Percentiles rank a stretch among this genome's conserved stretches.
phyloP scores from a whole-genome alignment of 2,329 filamentous ascomycete species.

The Neonectria faginata region DNA sequence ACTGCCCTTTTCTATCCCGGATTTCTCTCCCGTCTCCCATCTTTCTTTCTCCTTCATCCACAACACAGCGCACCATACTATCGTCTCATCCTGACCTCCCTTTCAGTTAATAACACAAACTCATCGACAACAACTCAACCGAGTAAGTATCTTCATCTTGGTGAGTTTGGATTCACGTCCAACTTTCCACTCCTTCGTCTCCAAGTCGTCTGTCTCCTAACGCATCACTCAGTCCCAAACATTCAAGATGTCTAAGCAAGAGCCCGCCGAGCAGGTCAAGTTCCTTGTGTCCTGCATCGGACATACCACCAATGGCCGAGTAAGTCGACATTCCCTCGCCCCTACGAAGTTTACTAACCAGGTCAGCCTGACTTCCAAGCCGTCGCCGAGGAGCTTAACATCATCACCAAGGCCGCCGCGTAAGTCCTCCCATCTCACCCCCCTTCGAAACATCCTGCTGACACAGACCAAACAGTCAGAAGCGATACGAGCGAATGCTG shows the following conservation, averaged over 20 bases:
- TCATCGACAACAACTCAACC: conserved; percentile 5
- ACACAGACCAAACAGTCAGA: conserved; percentile 61
- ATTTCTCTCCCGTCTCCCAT: not conserved
- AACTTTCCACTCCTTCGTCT: too few relatives aligned
- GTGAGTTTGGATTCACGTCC: too few relatives aligned
- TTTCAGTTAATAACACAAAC: not conserved
- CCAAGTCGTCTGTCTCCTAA: not conserved
- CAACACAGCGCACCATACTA: conserved; percentile 6
- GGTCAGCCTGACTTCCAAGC: conserved; percentile 71
- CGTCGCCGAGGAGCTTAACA: conserved; percentile 73
- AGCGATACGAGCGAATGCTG: conserved; percentile 75
- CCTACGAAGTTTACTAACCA: conserved; percentile 9
- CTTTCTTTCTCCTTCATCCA: conserved; percentile 7
- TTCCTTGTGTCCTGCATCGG: conserved; percentile 76
- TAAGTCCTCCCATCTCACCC: conserved; percentile 59
- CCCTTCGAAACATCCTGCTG: not conserved
- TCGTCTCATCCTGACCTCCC: not conserved
- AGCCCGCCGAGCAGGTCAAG: conserved; percentile 68
- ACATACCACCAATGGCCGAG: conserved; percentile 69
- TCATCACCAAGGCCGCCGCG: conserved; percentile 76
- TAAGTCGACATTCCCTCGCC: conserved; percentile 48
- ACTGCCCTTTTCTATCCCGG: not conserved
- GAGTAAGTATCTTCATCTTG: not conserved
- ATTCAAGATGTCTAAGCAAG: conserved; percentile 62
- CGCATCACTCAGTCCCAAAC: conserved; percentile 23